Percentiles rank a stretch among this genome's conserved stretches.
Evolutionary conservation across 2,329 filamentous ascomycete species (phyloP).

Genomic region (Coniochaeta pulveracea): DNA sequence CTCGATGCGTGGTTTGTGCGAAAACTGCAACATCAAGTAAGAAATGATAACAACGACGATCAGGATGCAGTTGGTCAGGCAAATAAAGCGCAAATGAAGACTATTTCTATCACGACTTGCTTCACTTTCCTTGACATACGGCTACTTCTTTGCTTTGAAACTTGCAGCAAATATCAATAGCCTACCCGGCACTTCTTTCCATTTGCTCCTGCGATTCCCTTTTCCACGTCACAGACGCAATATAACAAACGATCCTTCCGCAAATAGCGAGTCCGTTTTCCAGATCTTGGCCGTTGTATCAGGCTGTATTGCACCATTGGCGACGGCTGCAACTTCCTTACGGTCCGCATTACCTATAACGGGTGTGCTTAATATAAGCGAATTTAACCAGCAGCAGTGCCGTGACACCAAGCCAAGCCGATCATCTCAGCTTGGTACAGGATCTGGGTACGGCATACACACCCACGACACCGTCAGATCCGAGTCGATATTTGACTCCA

Average conservation of each 20-base stretch:
- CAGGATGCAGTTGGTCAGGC: background rate
- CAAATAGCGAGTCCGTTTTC: background rate
- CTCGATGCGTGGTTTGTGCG: conserved; percentile 6
- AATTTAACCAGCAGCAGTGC: conserved; percentile 2
- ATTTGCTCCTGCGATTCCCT: too few species aligned
- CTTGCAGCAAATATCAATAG: background rate
- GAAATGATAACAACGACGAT: background rate
- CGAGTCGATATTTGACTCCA: conserved; percentile 5
- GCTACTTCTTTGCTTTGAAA: conserved; percentile 1
- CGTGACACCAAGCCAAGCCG: conserved; percentile 3
- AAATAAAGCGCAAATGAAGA: background rate
- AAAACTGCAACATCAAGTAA: conserved; percentile 1
- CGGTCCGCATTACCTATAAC: conserved; percentile 13
- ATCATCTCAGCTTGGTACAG: background rate
- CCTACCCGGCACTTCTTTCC: conserved; percentile 1
- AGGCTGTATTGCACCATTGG: conserved; percentile 12
- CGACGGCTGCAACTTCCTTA: conserved; percentile 1
- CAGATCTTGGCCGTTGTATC: conserved; percentile 10
- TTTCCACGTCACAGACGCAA: too few species aligned
- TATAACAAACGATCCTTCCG: too few species aligned
- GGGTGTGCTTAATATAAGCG: conserved; percentile 8
- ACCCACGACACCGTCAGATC: conserved; percentile 5
- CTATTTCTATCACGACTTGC: background rate
- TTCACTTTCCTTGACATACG: background rate
- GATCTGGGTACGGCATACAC: too few species aligned